phyloP scores from a whole-genome alignment of 2,329 filamentous ascomycete genomes.

The Amauroascus verrucosus region DNA sequence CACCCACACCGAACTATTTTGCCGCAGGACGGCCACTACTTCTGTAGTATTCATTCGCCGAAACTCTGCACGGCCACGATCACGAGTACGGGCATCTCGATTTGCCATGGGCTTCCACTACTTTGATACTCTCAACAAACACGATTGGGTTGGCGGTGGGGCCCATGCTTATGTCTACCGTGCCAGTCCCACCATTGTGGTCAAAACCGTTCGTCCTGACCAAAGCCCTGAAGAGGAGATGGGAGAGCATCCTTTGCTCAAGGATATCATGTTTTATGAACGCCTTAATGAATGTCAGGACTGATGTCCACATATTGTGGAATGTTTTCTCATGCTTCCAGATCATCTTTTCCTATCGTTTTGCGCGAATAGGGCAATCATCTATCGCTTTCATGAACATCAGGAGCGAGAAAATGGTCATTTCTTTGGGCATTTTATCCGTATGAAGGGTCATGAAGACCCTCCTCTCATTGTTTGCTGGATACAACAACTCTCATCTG shows the following conservation, averaged over 20 bases:
- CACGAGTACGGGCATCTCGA: background rate
- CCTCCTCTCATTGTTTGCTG: conserved; percentile 17
- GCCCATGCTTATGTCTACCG: conserved; percentile 12
- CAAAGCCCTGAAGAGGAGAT: conserved; percentile 1
- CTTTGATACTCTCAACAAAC: background rate
- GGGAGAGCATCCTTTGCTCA: background rate
- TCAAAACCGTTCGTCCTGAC: conserved; percentile 15
- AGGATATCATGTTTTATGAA: background rate
- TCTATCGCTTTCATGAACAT: conserved; percentile 4
- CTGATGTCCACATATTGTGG: background rate
- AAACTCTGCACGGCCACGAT: background rate
- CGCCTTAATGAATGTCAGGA: background rate
- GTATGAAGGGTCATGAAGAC: conserved; percentile 17
- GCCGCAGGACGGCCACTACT: too few relatives aligned
- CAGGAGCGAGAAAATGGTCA: conserved; percentile 14
- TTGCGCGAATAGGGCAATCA: background rate
- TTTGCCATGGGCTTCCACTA: background rate
- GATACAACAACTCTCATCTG: conserved; percentile 18
- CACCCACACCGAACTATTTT: too few relatives aligned
- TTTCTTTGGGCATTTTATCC: conserved; percentile 11
- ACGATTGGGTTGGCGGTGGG: conserved; percentile 13
- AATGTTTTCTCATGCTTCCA: background rate
- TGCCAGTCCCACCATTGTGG: conserved; percentile 17
- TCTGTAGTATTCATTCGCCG: too few relatives aligned
- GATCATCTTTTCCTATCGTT: background rate